Evolutionary conservation across 2,329 filamentous ascomycete genomes (phyloP).

Genomic region (Mycosphaerella sp.): DNA sequence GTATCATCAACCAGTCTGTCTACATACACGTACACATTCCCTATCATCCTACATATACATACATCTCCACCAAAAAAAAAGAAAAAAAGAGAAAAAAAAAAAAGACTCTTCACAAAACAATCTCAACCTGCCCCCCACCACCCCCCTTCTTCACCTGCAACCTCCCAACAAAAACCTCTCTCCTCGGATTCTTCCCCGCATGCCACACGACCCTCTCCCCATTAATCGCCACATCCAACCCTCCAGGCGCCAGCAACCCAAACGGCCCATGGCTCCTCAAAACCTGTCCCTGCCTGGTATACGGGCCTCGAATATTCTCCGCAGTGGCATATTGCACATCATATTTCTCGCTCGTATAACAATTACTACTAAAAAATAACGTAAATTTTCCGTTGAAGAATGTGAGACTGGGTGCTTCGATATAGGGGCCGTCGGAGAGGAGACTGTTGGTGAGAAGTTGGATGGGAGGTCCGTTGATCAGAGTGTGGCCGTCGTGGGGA

Average conservation of each 20-base stretch:
- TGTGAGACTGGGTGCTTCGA: slow-evolving; percentile 27
- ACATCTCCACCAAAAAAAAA: too few relatives aligned
- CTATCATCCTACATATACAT: too few relatives aligned
- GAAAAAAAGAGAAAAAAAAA: too few relatives aligned
- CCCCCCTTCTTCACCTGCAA: slow-evolving; percentile 1
- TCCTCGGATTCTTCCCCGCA: slow-evolving; percentile 14
- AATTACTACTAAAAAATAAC: slow-evolving; percentile 30
- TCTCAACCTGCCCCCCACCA: slow-evolving; percentile 8
- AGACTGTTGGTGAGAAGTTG: slow-evolving; percentile 25
- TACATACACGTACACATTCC: too few relatives aligned
- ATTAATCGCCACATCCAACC: slow-evolving; percentile 30
- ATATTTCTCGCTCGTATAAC: slow-evolving; percentile 27
- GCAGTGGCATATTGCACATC: slow-evolving; percentile 29
- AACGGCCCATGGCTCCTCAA: slow-evolving; percentile 23
- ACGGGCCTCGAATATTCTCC: slow-evolving; percentile 24
- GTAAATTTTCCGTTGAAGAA: slow-evolving; percentile 28
- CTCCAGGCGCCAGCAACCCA: slow-evolving; percentile 28
- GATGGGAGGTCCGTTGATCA: slow-evolving; percentile 21
- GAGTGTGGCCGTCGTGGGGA: slow-evolving; percentile 27
- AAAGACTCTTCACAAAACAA: background rate
- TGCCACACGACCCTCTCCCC: slow-evolving; percentile 31
- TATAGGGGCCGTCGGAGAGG: slow-evolving; percentile 27
- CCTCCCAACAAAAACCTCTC: slow-evolving; percentile 14
- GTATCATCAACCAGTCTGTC: too few relatives aligned
- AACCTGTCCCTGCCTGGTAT: slow-evolving; percentile 22